These are phyloP conservation scores for Fusarium sp. DNA, from an alignment of 2,329 filamentous ascomycete species.

Conservation along the genomic window DNA sequence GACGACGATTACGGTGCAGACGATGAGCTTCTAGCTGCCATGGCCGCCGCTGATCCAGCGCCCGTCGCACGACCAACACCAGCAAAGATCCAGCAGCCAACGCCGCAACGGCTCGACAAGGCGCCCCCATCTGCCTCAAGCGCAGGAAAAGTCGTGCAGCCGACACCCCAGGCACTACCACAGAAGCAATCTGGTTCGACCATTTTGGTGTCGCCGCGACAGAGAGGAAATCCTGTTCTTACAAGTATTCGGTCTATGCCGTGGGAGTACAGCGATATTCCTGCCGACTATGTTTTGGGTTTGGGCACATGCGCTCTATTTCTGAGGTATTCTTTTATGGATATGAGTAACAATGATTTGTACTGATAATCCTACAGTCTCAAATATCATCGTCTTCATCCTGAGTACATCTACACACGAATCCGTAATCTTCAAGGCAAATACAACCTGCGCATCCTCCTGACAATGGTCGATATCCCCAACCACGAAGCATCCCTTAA, in stretches of 20 bases:
- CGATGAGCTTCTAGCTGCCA: slow-evolving; percentile 65
- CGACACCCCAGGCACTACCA: slow-evolving; percentile 86
- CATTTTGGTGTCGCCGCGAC: slow-evolving; percentile 89
- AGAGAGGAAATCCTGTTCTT: slow-evolving; percentile 95
- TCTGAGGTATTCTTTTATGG: slow-evolving; percentile 63
- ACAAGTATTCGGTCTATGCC: slow-evolving; percentile 82
- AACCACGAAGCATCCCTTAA: slow-evolving; percentile 92
- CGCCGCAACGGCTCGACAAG: slow-evolving; percentile 67
- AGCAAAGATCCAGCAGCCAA: slow-evolving; percentile 59
- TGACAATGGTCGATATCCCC: slow-evolving; percentile 93
- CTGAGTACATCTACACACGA: slow-evolving; percentile 96
- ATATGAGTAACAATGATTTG: accelerated
- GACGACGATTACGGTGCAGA: slow-evolving; percentile 69
- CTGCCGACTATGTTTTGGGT: slow-evolving; percentile 91
- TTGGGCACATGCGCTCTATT: slow-evolving; percentile 91
- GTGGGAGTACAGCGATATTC: slow-evolving; percentile 98
- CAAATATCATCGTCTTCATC: slow-evolving; percentile 97
- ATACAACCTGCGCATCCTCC: slow-evolving; percentile 86
- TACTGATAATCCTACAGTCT: slow-evolving; percentile 61
- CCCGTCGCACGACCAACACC: slow-evolving; percentile 48
- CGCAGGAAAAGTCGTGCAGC: slow-evolving; percentile 77
- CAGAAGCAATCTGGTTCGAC: slow-evolving; percentile 73
- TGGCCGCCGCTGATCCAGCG: slow-evolving; percentile 61
- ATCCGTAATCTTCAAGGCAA: slow-evolving; percentile 86
- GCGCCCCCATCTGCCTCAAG: slow-evolving; percentile 56